Conservation (phyloP, 768 basidiomycete genomes). For the Zangia roseola region DNA sequence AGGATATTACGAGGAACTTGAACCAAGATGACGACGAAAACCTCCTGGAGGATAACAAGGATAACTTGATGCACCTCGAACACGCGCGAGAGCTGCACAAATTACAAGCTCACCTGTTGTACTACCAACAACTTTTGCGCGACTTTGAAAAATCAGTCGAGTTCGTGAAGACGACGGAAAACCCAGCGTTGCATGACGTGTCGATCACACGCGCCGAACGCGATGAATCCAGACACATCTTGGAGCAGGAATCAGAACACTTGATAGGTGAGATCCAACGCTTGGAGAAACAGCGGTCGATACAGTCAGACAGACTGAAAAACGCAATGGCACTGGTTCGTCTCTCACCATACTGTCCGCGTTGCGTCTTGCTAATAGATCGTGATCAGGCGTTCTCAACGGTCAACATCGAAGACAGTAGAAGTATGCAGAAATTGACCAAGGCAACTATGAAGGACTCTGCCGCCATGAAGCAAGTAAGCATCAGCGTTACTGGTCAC, state of each 20-base stretch:
- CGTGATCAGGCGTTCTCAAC: constrained; percentile 52
- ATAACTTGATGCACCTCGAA: constrained; percentile 36
- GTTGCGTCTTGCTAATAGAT: not conserved
- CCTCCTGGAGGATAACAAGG: constrained; percentile 9
- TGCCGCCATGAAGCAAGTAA: constrained; percentile 36
- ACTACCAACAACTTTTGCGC: constrained; percentile 52
- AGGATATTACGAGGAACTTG: constrained; percentile 24
- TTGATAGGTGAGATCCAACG: constrained; percentile 46
- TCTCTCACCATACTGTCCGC: not conserved
- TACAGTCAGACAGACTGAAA: constrained; percentile 28
- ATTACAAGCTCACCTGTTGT: constrained; percentile 55
- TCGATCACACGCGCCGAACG: constrained; percentile 11
- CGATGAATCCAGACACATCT: constrained; percentile 3
- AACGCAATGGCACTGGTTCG: constrained; percentile 34
- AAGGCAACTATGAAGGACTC: constrained; percentile 43
- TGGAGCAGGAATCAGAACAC: constrained; percentile 20
- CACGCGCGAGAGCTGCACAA: constrained; percentile 55
- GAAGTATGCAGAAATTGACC: constrained; percentile 51
- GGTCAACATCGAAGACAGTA: constrained; percentile 59
- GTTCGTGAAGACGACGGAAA: constrained; percentile 48
- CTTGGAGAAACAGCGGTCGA: constrained; percentile 26
- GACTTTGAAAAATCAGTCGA: constrained; percentile 52
- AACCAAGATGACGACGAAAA: too few species aligned
- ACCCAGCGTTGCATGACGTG: constrained; percentile 43
- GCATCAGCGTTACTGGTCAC: not conserved